Evolutionary conservation across 441 rosid species (phyloP).

Genomic region (Erysimum cheiri): DNA sequence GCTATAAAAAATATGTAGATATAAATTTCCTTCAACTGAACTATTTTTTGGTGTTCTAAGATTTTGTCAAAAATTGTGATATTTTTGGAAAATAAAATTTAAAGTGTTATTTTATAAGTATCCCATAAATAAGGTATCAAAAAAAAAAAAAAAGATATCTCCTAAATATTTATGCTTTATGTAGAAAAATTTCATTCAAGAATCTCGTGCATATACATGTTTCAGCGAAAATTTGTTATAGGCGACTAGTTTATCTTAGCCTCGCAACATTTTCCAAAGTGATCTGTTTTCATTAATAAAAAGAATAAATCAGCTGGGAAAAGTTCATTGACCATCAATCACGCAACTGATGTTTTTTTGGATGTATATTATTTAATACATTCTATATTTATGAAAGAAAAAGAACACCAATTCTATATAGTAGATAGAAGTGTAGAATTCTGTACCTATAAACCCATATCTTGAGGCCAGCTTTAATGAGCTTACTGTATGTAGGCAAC

Average conservation of each 20-base stretch:
- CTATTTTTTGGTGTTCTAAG: neutral
- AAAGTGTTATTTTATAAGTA: neutral
- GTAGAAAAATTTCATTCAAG: neutral
- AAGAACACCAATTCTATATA: neutral
- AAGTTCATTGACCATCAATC: neutral
- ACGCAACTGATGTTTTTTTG: neutral
- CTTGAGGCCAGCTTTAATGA: conserved; percentile 59
- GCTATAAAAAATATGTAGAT: neutral
- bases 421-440: neutral
- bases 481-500: conserved; percentile 61
- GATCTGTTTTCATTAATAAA: neutral
- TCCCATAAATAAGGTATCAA: neutral
- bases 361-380: neutral
- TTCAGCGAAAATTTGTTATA: neutral
- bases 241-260: neutral
- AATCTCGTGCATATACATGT: conserved; percentile 4
- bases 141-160: too few relatives aligned
- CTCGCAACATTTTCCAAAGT: neutral
- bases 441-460: conserved; percentile 68
- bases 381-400: neutral
- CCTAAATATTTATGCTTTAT: neutral
- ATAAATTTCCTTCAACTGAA: neutral
- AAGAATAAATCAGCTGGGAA: neutral
- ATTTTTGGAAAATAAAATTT: neutral
- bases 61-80: neutral